Percentiles rank a stretch among this genome's conserved stretches.
Conservation (phyloP, 2,329 filamentous ascomycete species). For the Cercospora janseana region DNA sequence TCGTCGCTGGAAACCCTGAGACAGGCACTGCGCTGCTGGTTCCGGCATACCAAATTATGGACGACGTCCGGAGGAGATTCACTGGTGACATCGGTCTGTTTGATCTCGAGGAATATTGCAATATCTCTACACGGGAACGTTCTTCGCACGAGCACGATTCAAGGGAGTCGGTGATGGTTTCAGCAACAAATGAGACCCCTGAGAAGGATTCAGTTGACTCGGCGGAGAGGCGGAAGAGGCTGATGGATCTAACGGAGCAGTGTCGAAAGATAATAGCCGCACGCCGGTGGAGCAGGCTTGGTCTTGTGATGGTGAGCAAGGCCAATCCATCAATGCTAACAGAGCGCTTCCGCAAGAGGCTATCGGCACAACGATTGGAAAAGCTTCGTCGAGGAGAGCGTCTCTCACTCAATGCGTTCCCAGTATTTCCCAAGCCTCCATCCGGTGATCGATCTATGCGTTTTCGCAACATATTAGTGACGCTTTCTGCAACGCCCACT, state of each 20-base stretch:
- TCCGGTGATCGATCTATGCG: constrained; percentile 47
- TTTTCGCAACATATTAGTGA: constrained; percentile 70
- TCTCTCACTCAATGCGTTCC: constrained; percentile 51
- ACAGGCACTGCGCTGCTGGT: constrained; percentile 8
- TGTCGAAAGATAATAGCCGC: too few relatives aligned
- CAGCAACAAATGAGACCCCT: too few relatives aligned
- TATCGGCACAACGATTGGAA: background rate
- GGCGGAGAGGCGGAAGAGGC: too few relatives aligned
- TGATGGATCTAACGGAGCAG: too few relatives aligned
- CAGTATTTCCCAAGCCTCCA: constrained; percentile 66
- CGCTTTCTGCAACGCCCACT: constrained; percentile 81
- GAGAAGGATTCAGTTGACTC: too few relatives aligned
- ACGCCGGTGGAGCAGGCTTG: too few relatives aligned
- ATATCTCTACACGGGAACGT: background rate
- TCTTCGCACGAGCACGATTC: too few relatives aligned
- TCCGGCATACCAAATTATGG: constrained; percentile 13
- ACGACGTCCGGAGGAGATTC: constrained; percentile 7
- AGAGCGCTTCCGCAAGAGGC: background rate
- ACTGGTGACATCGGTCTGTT: constrained; percentile 2
- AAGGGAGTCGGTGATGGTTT: too few relatives aligned
- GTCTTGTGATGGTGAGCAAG: too few relatives aligned
- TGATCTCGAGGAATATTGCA: background rate
- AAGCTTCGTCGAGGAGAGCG: background rate
- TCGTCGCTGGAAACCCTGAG: constrained; percentile 8
- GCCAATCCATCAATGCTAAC: background rate